Evolutionary conservation across 139 green algal species (phyloP).

Genomic region (Chlorella vulgaris): DNA sequence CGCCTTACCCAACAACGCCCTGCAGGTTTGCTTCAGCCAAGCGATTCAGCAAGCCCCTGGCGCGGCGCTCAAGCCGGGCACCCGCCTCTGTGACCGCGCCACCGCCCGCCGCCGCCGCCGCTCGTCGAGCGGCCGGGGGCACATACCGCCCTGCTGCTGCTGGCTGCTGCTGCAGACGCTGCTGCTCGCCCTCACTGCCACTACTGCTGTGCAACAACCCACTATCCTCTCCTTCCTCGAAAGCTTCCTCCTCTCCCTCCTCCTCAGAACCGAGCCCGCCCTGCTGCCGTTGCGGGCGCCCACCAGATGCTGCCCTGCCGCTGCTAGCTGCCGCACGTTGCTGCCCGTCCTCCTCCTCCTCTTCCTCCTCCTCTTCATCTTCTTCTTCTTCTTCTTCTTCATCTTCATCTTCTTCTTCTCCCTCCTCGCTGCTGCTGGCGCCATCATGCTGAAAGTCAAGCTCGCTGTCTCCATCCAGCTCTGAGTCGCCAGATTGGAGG

Average conservation of each 20-base stretch:
- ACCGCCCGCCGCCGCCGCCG: constrained; percentile 12
- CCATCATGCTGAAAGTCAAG: not conserved
- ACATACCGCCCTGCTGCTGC: constrained; percentile 51
- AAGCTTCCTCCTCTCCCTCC: constrained; percentile 8
- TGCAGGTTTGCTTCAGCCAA: constrained; percentile 77
- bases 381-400: not conserved
- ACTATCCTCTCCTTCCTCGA: not conserved
- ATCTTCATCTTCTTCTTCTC: not conserved
- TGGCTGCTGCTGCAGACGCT: not conserved
- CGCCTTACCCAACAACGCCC: constrained; percentile 47
- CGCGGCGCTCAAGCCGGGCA: constrained; percentile 48
- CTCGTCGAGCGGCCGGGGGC: constrained; percentile 61
- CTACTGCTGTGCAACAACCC: not conserved
- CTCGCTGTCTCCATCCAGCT: too few relatives aligned
- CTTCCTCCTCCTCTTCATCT: not conserved
- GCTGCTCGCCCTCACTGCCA: not conserved
- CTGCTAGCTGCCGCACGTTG: not conserved
- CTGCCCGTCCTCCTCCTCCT: constrained; percentile 9
- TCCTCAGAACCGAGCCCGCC: constrained; percentile 2
- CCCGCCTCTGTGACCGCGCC: constrained; percentile 8
- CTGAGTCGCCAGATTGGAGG: not conserved
- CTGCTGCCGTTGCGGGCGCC: not conserved
- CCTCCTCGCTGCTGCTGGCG: not conserved
- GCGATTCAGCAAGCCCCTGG: constrained; percentile 81
- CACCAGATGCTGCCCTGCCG: not conserved